Evolutionary conservation across 306 rosid genomes (phyloP).

Genomic region (Phaseolus lunatus): DNA sequence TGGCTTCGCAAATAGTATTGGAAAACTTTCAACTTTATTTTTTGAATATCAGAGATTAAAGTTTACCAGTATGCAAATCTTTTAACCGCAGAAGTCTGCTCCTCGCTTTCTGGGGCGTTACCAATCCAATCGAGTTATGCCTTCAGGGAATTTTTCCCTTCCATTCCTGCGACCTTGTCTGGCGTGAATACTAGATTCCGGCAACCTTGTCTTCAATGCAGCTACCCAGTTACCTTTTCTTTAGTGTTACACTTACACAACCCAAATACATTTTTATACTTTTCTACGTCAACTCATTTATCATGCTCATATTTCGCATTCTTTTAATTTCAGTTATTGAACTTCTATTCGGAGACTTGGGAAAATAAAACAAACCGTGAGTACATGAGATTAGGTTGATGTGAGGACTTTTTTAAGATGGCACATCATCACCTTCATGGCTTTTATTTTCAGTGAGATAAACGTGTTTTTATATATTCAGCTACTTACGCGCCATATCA

Average conservation of each 20-base stretch:
- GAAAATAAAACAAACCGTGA: neutral
- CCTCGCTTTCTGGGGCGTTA: constrained; percentile 42
- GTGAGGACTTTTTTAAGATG: neutral
- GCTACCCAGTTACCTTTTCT: constrained; percentile 13
- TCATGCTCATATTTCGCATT: constrained; percentile 3
- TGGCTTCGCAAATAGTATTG: constrained; percentile 19
- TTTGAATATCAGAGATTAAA: constrained; percentile 14
- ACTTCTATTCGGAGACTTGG: neutral
- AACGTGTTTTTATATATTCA: constrained; percentile 9
- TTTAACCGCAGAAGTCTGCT: constrained; percentile 33
- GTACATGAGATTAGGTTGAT: constrained; percentile 25
- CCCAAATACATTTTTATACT: neutral
- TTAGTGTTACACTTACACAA: constrained; percentile 1
- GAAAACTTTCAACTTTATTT: constrained; percentile 33
- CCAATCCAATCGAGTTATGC: constrained; percentile 37
- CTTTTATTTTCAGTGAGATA: neutral
- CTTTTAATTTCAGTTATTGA: neutral
- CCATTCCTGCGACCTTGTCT: constrained; percentile 40
- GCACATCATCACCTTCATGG: neutral
- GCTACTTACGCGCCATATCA: neutral
- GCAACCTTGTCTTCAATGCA: constrained; percentile 36
- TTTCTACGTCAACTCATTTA: neutral
- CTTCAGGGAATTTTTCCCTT: constrained; percentile 13
- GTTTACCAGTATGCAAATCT: neutral
- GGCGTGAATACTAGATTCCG: constrained; percentile 48